These are phyloP conservation scores for Colletotrichum cordylinicola DNA, from an alignment of 2,329 filamentous ascomycete species.

Conservation along the genomic window DNA sequence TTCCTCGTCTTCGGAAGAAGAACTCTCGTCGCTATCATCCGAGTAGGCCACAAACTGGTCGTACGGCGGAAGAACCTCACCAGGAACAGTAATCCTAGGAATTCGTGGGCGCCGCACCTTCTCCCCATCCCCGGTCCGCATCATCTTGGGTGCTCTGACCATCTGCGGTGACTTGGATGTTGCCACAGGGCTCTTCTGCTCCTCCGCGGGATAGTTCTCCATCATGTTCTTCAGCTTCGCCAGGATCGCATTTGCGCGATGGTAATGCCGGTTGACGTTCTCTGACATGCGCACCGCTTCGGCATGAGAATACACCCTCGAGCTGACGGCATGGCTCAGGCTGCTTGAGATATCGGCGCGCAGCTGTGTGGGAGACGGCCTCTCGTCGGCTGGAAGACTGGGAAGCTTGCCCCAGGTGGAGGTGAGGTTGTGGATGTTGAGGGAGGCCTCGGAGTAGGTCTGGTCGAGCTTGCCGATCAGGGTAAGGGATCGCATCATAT, in stretches of 20 bases:
- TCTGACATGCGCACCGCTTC: slow-evolving; percentile 69
- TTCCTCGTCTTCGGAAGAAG: slow-evolving; percentile 47
- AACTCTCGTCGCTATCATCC: slow-evolving; percentile 58
- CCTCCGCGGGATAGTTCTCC: slow-evolving; percentile 63
- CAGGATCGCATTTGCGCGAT: slow-evolving; percentile 63
- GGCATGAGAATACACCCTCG: slow-evolving; percentile 63
- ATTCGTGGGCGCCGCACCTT: slow-evolving; percentile 51
- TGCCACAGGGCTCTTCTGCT: slow-evolving; percentile 56
- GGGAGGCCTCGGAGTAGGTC: slow-evolving; percentile 61
- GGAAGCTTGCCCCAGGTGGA: slow-evolving; percentile 63
- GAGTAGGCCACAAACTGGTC: slow-evolving; percentile 67
- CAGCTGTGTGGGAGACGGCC: slow-evolving; percentile 54
- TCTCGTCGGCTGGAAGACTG: slow-evolving; percentile 49
- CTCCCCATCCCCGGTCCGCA: slow-evolving; percentile 50
- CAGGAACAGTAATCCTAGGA: slow-evolving; percentile 68
- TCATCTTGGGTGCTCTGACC: slow-evolving; percentile 51
- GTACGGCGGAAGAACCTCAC: slow-evolving; percentile 70
- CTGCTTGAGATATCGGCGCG: slow-evolving; percentile 66
- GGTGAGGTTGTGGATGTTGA: slow-evolving; percentile 61
- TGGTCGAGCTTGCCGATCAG: slow-evolving; percentile 70
- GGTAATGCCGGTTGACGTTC: slow-evolving; percentile 67
- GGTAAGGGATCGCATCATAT: slow-evolving; percentile 69
- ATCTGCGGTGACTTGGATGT: slow-evolving; percentile 60
- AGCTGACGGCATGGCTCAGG: slow-evolving; percentile 58
- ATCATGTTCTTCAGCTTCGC: slow-evolving; percentile 65